phyloP scores from a whole-genome alignment of 805 yeast genomes.

The Naumovozyma baii region DNA sequence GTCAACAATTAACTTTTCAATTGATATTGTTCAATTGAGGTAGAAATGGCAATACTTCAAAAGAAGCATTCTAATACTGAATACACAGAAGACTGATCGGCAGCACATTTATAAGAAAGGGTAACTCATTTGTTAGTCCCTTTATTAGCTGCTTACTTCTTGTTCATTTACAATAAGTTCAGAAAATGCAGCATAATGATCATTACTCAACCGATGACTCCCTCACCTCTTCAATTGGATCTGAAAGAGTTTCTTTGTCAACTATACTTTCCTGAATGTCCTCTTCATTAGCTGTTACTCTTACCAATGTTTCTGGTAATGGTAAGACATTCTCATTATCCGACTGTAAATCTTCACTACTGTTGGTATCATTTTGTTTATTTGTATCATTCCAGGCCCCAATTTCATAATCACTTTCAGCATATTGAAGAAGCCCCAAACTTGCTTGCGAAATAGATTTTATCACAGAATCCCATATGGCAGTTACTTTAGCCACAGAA shows the following conservation, averaged over 20 bases:
- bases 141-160: no score
- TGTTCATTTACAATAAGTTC: no score
- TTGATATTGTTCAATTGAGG: no score
- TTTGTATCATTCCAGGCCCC: slow-evolving; percentile 16
- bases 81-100: no score
- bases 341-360: slow-evolving; percentile 24
- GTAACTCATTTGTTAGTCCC: no score
- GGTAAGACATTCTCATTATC: slow-evolving; percentile 35
- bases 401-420: slow-evolving; percentile 26
- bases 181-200: no score
- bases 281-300: slow-evolving; percentile 44
- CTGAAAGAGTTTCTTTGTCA: neutral
- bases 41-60: no score
- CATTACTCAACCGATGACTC: neutral
- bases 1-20: no score
- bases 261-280: neutral
- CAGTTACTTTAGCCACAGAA: slow-evolving; percentile 20
- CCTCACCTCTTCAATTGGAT: neutral
- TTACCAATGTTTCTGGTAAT: slow-evolving; percentile 55
- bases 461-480: slow-evolving; percentile 27
- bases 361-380: neutral
- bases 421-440: slow-evolving; percentile 23
- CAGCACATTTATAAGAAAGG: no score
- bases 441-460: slow-evolving; percentile 28
- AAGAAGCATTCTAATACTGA: no score